phyloP scores from a whole-genome alignment of 176 grass and related monocot genomes.

The Hordeum vulgare region DNA sequence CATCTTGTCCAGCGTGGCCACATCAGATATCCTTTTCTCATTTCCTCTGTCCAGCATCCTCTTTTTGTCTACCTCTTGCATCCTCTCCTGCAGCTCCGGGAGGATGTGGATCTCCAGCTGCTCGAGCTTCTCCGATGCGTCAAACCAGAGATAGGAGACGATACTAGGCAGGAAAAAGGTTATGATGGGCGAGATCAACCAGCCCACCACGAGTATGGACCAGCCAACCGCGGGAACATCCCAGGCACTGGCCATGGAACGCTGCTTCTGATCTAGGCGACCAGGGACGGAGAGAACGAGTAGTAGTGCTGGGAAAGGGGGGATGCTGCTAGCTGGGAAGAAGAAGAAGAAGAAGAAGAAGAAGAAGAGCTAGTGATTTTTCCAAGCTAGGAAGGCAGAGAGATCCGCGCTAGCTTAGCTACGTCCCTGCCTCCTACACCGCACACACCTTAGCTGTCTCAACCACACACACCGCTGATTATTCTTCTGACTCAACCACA shows the following conservation, averaged over 20 bases:
- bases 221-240: not conserved
- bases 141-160: not conserved
- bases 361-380: too few relatives aligned
- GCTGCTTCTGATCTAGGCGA: too few relatives aligned
- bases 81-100: not conserved
- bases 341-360: too few relatives aligned
- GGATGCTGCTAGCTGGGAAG: too few relatives aligned
- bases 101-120: not conserved
- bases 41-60: not conserved
- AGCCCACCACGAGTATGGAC: not conserved
- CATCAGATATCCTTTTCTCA: not conserved
- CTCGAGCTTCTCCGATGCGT: not conserved
- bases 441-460: too few relatives aligned
- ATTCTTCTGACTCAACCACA: too few relatives aligned
- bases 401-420: too few relatives aligned
- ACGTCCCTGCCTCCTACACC: too few relatives aligned
- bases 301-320: too few relatives aligned
- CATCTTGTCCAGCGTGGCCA: not conserved
- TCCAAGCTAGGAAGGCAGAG: too few relatives aligned
- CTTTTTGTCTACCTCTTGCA: not conserved
- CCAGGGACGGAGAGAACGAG: too few relatives aligned
- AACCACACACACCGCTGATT: too few relatives aligned
- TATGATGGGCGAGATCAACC: not conserved
- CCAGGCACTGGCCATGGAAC: not conserved
- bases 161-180: not conserved